A percentile compares a stretch with the other conserved stretches of the same genome.
These are phyloP conservation scores for Acephala macrosclerotiorum DNA, from an alignment of 2,329 filamentous ascomycete genomes.

Conservation along the genomic window DNA sequence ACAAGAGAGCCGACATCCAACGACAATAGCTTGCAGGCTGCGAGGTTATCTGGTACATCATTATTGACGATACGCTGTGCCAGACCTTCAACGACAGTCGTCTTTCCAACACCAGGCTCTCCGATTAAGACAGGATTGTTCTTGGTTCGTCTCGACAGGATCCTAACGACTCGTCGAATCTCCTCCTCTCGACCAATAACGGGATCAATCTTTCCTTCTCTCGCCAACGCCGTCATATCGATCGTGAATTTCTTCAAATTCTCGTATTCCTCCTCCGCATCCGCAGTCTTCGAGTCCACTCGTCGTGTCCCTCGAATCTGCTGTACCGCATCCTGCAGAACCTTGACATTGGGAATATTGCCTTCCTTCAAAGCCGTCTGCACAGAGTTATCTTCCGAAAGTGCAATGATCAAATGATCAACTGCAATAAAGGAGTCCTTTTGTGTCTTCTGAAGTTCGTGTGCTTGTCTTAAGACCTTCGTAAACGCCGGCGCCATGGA, in stretches of 20 bases:
- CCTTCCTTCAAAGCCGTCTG: conserved; percentile 80
- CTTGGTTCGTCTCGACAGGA: conserved; percentile 92
- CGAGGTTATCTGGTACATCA: conserved; percentile 94
- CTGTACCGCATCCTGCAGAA: conserved; percentile 89
- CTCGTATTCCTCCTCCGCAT: conserved; percentile 91
- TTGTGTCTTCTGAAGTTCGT: conserved; percentile 94
- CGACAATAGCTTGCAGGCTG: conserved; percentile 91
- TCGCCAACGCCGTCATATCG: conserved; percentile 95
- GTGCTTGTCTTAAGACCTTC: conserved; percentile 82
- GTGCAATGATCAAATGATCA: conserved; percentile 88
- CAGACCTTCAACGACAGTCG: conserved; percentile 94
- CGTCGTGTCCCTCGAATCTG: conserved; percentile 91
- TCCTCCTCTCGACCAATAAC: conserved; percentile 98
- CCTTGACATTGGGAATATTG: conserved; percentile 89
- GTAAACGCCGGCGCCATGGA: conserved; percentile 83
- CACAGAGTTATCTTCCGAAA: conserved; percentile 80
- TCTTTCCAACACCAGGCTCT: conserved; percentile 98
- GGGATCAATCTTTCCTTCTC: conserved; percentile 97
- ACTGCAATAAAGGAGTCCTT: conserved; percentile 95
- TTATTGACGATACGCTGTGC: conserved; percentile 95
- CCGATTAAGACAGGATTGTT: conserved; percentile 99
- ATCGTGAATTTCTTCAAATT: conserved; percentile 98
- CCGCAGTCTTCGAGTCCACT: conserved; percentile 95
- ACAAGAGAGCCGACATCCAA: conserved; percentile 95
- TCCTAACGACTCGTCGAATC: conserved; percentile 89